phyloP scores from a whole-genome alignment of 306 rosid species.

The Corylus heterophylla region DNA sequence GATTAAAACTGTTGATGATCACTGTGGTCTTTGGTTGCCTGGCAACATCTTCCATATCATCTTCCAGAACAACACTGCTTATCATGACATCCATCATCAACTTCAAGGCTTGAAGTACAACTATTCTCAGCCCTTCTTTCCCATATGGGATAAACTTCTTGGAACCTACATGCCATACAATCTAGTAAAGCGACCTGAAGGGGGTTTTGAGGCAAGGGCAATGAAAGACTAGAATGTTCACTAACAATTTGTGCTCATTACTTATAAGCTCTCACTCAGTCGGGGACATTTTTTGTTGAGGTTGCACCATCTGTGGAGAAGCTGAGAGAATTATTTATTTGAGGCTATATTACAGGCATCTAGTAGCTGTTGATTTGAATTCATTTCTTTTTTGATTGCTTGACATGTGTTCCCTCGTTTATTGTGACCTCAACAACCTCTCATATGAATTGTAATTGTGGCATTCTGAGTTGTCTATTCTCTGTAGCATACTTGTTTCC shows the following conservation, averaged over 20 bases:
- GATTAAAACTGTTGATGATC: constrained; percentile 81
- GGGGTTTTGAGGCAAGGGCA: constrained; percentile 72
- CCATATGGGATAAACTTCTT: constrained; percentile 79
- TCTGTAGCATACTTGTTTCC: constrained; percentile 50
- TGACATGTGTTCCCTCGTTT: constrained; percentile 32
- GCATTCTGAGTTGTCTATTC: constrained; percentile 10
- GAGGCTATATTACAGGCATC: constrained; percentile 30
- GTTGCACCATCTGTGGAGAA: background rate
- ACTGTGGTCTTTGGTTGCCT: constrained; percentile 89
- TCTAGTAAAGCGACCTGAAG: constrained; percentile 64
- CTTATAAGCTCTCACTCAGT: constrained; percentile 23
- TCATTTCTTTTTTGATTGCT: constrained; percentile 27
- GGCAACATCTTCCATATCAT: constrained; percentile 71
- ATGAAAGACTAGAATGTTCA: constrained; percentile 41
- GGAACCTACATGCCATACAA: constrained; percentile 82
- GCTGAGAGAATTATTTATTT: background rate
- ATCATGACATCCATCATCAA: constrained; percentile 93
- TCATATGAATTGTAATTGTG: constrained; percentile 22
- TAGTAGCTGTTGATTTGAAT: constrained; percentile 40
- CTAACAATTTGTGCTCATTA: constrained; percentile 6
- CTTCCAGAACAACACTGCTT: constrained; percentile 87
- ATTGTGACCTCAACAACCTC: constrained; percentile 34
- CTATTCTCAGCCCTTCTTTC: constrained; percentile 88
- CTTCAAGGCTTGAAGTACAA: constrained; percentile 81
- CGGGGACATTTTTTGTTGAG: constrained; percentile 18